Evolutionary conservation across 495 filamentous ascomycete species (phyloP), one percentile per base, ranked within the genome.

Genomic region (Penicillium manginii): DNA sequence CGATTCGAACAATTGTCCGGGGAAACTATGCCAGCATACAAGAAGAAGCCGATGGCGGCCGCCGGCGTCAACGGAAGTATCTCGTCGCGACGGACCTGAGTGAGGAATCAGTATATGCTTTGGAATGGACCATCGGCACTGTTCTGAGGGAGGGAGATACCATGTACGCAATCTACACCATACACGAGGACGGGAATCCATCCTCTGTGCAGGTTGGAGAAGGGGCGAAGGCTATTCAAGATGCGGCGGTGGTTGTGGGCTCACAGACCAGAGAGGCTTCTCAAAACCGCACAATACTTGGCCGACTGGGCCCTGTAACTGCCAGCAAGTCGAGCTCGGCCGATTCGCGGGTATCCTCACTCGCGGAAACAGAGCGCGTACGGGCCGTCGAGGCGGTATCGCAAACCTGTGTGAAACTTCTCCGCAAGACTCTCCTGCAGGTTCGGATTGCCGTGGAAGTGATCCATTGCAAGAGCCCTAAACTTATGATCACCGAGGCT

Each of bases 101-200:
- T 62, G 90, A 92, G 42, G 94, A 98, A 76, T 93, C 93, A 4
- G 89, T 91, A 10, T 92, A 97, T 71, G 94, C 94, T 10, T 76
- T 98, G 26, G 94, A 98, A 69, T 98, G 93, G 93, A 96, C 92
- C 0, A 93, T 98, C 51, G 94, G 94, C 40, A 96, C 91, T 3
- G 89, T 98, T n/a, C 82, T 98, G 8, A 84, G 94, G 45, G 92
- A 97, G 67, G 94, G 94, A 15, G 94, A 98, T 71, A 98, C 93
- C 1, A 81, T 98, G 37, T 83, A 96, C 53, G 91, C 91, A 19
- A 89, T 98, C 51, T 96, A 92, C 74, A 93, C 91, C 57, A 84
- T 93, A 46, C 90, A 96, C 64, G 93, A 97, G 69, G 93, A 97
- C 59, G 80, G 63, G 17, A 75, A 70, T 32, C 58, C 66, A 2